A percentile compares a stretch with the other conserved stretches of the same genome.
These are phyloP conservation scores for Candida sphagnicola DNA, from an alignment of 805 yeast species.

Conservation along the genomic window DNA sequence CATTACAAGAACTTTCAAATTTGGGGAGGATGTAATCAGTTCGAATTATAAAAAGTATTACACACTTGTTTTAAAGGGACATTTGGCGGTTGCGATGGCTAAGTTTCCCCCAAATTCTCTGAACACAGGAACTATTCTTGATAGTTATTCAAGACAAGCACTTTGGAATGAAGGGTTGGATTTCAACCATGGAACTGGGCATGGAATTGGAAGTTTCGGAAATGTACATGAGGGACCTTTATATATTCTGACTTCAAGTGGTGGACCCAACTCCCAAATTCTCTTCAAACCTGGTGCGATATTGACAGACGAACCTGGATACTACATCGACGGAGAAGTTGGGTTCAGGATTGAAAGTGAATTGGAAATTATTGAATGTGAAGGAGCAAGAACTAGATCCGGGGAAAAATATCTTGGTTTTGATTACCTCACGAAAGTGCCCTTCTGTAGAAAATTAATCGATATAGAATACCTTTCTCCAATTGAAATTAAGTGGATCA, in stretches of 20 bases:
- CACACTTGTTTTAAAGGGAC: slow-evolving; percentile 88
- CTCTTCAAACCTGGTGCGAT: slow-evolving; percentile 58
- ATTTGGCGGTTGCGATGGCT: slow-evolving; percentile 76
- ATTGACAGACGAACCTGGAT: slow-evolving; percentile 92
- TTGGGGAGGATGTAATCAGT: slow-evolving; percentile 31
- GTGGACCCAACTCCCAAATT: slow-evolving; percentile 47
- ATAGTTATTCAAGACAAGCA: slow-evolving; percentile 76
- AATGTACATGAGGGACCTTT: slow-evolving; percentile 95
- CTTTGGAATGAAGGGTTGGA: slow-evolving; percentile 81
- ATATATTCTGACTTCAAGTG: slow-evolving; percentile 60
- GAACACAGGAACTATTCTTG: slow-evolving; percentile 72
- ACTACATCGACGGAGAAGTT: slow-evolving; percentile 80
- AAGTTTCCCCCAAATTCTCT: slow-evolving; percentile 66
- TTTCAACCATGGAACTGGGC: slow-evolving; percentile 95
- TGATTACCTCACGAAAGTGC: slow-evolving; percentile 39
- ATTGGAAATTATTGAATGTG: slow-evolving; percentile 50
- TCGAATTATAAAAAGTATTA: slow-evolving; percentile 68
- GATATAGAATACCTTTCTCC: slow-evolving; percentile 25
- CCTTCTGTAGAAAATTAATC: slow-evolving; percentile 34
- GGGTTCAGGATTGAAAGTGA: slow-evolving; percentile 92
- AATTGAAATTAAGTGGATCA: slow-evolving; percentile 35
- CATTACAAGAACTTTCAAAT: slow-evolving; percentile 83
- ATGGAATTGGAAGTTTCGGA: slow-evolving; percentile 90
- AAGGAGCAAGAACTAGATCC: slow-evolving; percentile 30
- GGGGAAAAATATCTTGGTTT: slow-evolving; percentile 33